These are phyloP conservation scores for Tolypocladium tundrense DNA, from an alignment of 2,329 filamentous ascomycete species.

Conservation along the genomic window DNA sequence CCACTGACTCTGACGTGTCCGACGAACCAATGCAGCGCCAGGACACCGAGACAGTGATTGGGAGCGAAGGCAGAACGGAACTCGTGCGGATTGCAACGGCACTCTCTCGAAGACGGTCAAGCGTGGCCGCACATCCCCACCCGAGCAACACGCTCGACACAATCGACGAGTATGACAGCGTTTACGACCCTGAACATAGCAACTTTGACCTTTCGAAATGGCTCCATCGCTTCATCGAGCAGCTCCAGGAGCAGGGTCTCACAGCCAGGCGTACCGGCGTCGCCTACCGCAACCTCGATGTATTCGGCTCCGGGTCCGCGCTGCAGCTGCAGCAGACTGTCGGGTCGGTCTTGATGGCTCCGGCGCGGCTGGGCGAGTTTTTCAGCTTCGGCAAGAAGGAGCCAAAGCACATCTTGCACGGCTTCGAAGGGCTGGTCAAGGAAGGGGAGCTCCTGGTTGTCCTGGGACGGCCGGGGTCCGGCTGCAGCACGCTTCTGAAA, in stretches of 20 bases:
- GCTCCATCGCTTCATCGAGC: conserved; percentile 26
- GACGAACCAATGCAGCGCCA: background rate
- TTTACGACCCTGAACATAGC: conserved; percentile 25
- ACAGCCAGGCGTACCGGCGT: conserved; percentile 46
- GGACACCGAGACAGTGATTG: conserved; percentile 13
- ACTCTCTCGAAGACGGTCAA: conserved; percentile 24
- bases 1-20: background rate
- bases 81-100: conserved; percentile 28
- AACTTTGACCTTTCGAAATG: conserved; percentile 32
- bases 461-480: conserved; percentile 54
- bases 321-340: conserved; percentile 62
- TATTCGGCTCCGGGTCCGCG: conserved; percentile 56
- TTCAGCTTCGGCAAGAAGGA: conserved; percentile 35
- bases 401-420: conserved; percentile 49
- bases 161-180: conserved; percentile 18
- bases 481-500: conserved; percentile 56
- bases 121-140: conserved; percentile 7
- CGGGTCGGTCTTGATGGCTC: conserved; percentile 44
- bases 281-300: conserved; percentile 53
- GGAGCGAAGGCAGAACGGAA: conserved; percentile 23
- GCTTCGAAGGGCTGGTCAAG: conserved; percentile 54
- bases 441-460: conserved; percentile 60
- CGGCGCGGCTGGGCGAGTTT: conserved; percentile 45
- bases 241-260: conserved; percentile 44
- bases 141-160: conserved; percentile 9